phyloP scores from a whole-genome alignment of 1,139 yeast species.

The Geotrichum siamense region DNA sequence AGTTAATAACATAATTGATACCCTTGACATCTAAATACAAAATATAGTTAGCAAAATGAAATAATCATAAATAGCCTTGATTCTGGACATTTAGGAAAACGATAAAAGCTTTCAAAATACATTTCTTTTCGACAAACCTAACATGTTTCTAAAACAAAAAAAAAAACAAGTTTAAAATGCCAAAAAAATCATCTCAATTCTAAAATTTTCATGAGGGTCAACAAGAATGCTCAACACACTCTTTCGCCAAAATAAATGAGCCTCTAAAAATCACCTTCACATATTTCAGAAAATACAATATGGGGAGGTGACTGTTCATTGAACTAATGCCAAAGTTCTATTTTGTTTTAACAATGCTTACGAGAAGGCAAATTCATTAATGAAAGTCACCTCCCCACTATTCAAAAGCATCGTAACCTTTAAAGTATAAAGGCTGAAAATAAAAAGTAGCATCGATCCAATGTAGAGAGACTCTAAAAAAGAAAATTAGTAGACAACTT shows the following conservation, averaged over 20 bases:
- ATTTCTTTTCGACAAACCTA: too few relatives aligned
- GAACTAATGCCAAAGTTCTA: constrained; percentile 9
- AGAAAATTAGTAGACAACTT: constrained; percentile 3
- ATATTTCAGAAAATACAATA: not conserved
- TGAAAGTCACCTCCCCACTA: constrained; percentile 14
- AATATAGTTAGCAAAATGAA: not conserved
- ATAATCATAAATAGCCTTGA: too few relatives aligned
- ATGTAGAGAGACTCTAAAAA: constrained; percentile 4
- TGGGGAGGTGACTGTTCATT: constrained; percentile 9
- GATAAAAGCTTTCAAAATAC: too few relatives aligned
- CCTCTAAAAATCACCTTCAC: not conserved
- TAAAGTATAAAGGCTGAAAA: too few relatives aligned
- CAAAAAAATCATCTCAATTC: too few relatives aligned
- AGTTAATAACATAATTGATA: constrained; percentile 85
- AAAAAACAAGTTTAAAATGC: too few relatives aligned
- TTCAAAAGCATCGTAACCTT: constrained; percentile 3
- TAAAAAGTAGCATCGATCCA: too few relatives aligned
- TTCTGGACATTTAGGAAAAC: too few relatives aligned
- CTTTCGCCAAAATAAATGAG: too few relatives aligned
- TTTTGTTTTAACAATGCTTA: constrained; percentile 8
- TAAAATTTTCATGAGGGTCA: too few relatives aligned
- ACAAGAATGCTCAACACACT: too few relatives aligned
- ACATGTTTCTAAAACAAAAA: too few relatives aligned
- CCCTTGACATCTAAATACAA: constrained; percentile 86
- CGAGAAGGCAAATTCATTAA: constrained; percentile 8